These are phyloP conservation scores for Cyclotella choctawhatcheeana DNA, from an alignment of 108 stramenopile species.

Conservation along the genomic window DNA sequence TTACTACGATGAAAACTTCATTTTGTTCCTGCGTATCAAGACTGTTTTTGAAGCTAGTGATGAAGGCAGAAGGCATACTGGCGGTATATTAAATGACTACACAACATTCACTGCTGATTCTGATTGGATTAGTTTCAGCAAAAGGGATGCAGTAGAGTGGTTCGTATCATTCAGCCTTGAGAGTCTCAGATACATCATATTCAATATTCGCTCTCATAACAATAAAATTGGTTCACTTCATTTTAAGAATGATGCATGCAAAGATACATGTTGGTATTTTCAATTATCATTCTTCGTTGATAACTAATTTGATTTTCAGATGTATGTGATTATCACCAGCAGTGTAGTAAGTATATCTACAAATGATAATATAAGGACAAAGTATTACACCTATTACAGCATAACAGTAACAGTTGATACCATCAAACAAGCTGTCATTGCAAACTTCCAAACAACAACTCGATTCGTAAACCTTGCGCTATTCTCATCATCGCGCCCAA, in stretches of 20 bases:
- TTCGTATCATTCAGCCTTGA: too few relatives aligned
- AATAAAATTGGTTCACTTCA: too few relatives aligned
- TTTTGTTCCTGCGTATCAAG: background rate
- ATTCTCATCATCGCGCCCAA: conserved; percentile 2
- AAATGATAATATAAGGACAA: too few relatives aligned
- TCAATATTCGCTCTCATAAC: too few relatives aligned
- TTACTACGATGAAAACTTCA: background rate
- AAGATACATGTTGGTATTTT: background rate
- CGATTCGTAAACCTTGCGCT: background rate
- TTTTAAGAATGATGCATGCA: background rate
- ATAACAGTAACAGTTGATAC: background rate
- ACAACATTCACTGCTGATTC: too few relatives aligned
- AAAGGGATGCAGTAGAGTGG: too few relatives aligned
- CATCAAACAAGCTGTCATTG: background rate
- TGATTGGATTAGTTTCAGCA: too few relatives aligned
- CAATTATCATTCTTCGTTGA: too few relatives aligned
- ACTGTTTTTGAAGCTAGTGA: background rate
- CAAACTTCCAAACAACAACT: background rate
- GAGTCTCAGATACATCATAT: too few relatives aligned
- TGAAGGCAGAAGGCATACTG: background rate
- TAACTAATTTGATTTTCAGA: too few relatives aligned
- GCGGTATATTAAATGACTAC: background rate
- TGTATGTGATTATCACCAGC: too few relatives aligned
- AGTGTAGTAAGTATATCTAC: too few relatives aligned
- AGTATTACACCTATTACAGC: background rate